These are phyloP conservation scores for Hypoxylon crocopeplum DNA, from an alignment of 495 filamentous ascomycete genomes.

Conservation along the genomic window DNA sequence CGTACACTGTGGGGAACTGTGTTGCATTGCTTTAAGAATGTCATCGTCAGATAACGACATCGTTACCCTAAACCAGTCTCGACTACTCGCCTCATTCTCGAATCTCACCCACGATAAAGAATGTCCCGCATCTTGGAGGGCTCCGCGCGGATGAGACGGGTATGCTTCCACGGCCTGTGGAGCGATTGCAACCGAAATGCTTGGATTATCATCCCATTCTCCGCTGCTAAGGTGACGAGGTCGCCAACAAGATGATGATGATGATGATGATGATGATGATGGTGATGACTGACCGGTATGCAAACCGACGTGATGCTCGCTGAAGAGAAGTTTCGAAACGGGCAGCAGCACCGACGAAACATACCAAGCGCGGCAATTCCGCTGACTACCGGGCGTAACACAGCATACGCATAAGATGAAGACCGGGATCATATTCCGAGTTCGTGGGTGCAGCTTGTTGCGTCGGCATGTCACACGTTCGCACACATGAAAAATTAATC, in stretches of 20 bases:
- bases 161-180: conserved; percentile 14
- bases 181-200: conserved; percentile 2
- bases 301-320: conserved; percentile 15
- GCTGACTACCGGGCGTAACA: conserved; percentile 33
- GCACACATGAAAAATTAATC: conserved; percentile 15
- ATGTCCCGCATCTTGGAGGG: conserved; percentile 9
- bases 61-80: conserved; percentile 30
- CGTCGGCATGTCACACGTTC: conserved; percentile 32
- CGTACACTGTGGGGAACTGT: conserved; percentile 32
- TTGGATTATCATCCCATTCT: conserved; percentile 1
- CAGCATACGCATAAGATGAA: conserved; percentile 33
- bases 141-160: conserved; percentile 28
- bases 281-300: conserved; percentile 19
- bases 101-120: conserved; percentile 16
- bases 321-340: conserved; percentile 27
- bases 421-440: conserved; percentile 34
- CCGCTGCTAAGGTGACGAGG: conserved; percentile 18
- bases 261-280: no score
- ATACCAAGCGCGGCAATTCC: conserved; percentile 38
- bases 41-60: conserved; percentile 39
- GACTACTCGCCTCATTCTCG: conserved; percentile 21
- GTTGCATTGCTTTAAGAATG: conserved; percentile 29
- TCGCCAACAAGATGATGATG: not conserved
- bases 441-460: conserved; percentile 34
- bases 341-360: conserved; percentile 32